Conservation (phyloP, 2,329 filamentous ascomycete species). For the Cladophialophora carrionii region DNA sequence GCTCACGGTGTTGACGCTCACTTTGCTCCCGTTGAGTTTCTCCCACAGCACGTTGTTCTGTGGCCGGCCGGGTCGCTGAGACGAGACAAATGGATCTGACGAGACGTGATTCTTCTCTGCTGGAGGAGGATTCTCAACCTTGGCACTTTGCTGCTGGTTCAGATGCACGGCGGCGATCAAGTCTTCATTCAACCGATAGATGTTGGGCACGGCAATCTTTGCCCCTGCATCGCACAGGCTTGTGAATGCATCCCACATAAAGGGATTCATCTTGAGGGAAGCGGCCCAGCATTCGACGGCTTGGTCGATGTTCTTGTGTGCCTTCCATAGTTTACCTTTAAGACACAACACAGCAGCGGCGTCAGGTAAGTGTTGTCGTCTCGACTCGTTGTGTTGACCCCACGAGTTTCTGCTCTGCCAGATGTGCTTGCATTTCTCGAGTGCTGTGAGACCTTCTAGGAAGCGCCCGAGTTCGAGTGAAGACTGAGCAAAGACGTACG, state of each 20-base stretch:
- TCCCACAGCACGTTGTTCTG: slow-evolving; percentile 51
- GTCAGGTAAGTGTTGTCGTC: slow-evolving; percentile 76
- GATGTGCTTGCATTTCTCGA: slow-evolving; percentile 77
- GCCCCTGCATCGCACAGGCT: slow-evolving; percentile 77
- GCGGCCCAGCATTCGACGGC: slow-evolving; percentile 87
- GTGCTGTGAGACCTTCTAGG: slow-evolving; percentile 76
- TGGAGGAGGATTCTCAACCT: slow-evolving; percentile 38
- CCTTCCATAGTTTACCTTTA: slow-evolving; percentile 83
- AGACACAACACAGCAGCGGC: slow-evolving; percentile 80
- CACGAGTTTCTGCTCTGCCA: slow-evolving; percentile 78
- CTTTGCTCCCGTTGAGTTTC: slow-evolving; percentile 53
- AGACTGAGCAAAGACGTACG: slow-evolving; percentile 88
- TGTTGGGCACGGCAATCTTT: slow-evolving; percentile 77
- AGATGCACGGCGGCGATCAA: slow-evolving; percentile 56
- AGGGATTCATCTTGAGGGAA: slow-evolving; percentile 84
- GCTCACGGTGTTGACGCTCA: slow-evolving; percentile 42
- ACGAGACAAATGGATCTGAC: slow-evolving; percentile 50
- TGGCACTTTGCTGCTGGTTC: slow-evolving; percentile 38
- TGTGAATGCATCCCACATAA: slow-evolving; percentile 97
- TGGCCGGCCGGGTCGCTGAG: slow-evolving; percentile 43
- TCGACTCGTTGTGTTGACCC: slow-evolving; percentile 78
- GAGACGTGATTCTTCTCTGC: slow-evolving; percentile 46
- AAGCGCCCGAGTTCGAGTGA: slow-evolving; percentile 78
- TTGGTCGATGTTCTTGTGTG: slow-evolving; percentile 76
- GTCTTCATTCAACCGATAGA: slow-evolving; percentile 76